These are phyloP conservation scores for Rhizopus microsporus DNA, from an alignment of 371 early-diverging fungal species.

Conservation along the genomic window DNA sequence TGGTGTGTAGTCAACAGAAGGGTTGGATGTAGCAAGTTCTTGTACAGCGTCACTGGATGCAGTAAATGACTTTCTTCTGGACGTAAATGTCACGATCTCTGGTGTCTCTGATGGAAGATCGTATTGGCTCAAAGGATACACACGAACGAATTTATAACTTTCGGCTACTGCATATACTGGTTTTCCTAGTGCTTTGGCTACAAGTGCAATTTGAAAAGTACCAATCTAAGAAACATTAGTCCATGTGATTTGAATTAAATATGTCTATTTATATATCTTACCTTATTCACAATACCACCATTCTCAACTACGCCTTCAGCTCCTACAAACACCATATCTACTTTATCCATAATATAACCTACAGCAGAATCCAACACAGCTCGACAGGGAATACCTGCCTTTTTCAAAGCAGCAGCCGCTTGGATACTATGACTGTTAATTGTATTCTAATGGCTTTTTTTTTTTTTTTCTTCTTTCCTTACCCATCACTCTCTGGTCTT, in stretches of 20 bases:
- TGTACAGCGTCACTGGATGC: slow-evolving; percentile 35
- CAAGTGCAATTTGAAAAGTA: slow-evolving; percentile 91
- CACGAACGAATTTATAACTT: slow-evolving; percentile 95
- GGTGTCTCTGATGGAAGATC: slow-evolving; percentile 75
- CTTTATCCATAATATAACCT: slow-evolving; percentile 91
- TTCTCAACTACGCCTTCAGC: slow-evolving; percentile 98
- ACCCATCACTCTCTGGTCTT: slow-evolving; percentile 81
- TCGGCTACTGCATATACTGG: slow-evolving; percentile 97
- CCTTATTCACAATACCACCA: slow-evolving; percentile 95
- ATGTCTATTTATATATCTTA: slow-evolving; percentile 27
- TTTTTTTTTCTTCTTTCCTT: slow-evolving; percentile 9
- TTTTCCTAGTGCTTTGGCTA: slow-evolving; percentile 90
- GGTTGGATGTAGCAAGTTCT: slow-evolving; percentile 62
- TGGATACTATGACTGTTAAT: slow-evolving; percentile 53
- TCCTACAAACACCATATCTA: slow-evolving; percentile 94
- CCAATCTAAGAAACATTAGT: slow-evolving; percentile 56
- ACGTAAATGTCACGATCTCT: slow-evolving; percentile 64
- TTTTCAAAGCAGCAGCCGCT: slow-evolving; percentile 74
- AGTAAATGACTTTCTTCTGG: slow-evolving; percentile 40
- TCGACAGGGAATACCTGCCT: slow-evolving; percentile 82
- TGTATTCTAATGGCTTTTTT: not conserved
- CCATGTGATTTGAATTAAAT: not conserved
- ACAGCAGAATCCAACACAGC: slow-evolving; percentile 93
- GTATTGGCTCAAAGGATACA: slow-evolving; percentile 86
- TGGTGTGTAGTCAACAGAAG: slow-evolving; percentile 94